A percentile compares a stretch with the other conserved stretches of the same genome.
phyloP scores from a whole-genome alignment of 140 eudicot species.

The Bidens hawaiensis region DNA sequence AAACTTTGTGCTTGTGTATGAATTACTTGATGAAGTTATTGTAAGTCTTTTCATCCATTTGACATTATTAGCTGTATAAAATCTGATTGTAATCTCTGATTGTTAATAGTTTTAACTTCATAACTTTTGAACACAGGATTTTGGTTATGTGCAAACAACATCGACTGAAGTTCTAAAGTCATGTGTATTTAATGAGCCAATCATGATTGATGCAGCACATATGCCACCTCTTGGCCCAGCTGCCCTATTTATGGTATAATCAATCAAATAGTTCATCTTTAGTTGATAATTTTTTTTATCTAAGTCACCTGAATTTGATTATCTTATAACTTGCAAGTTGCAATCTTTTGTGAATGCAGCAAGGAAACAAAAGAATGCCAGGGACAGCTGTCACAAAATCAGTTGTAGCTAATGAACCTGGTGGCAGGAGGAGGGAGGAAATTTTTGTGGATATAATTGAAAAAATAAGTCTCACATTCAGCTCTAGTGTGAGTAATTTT shows the following conservation, averaged over 20 bases:
- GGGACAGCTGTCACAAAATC: constrained; percentile 98
- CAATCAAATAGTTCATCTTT: constrained; percentile 2
- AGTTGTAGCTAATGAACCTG: constrained; percentile 94
- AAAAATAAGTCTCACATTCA: constrained; percentile 92
- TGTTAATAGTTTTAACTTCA: not conserved
- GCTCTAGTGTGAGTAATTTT: constrained; percentile 76
- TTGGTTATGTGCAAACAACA: constrained; percentile 95
- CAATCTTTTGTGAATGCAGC: constrained; percentile 48
- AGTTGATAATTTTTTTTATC: not conserved
- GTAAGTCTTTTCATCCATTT: constrained; percentile 47
- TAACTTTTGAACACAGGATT: constrained; percentile 53
- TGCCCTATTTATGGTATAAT: constrained; percentile 78
- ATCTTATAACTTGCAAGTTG: constrained; percentile 11
- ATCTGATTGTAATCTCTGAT: constrained; percentile 2
- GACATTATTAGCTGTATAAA: constrained; percentile 12
- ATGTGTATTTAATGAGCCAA: constrained; percentile 87
- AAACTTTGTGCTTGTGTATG: constrained; percentile 89
- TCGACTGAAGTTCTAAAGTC: constrained; percentile 97
- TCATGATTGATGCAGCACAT: constrained; percentile 83
- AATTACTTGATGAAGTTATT: constrained; percentile 90
- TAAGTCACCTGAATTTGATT: constrained; percentile 11
- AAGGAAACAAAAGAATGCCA: constrained; percentile 96
- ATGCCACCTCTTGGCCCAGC: constrained; percentile 97
- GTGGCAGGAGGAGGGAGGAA: constrained; percentile 92
- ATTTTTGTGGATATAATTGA: constrained; percentile 95